A percentile compares a stretch with the other conserved stretches of the same genome.
These are phyloP conservation scores for Penicillium desertorum DNA, from an alignment of 495 filamentous ascomycete genomes.

Conservation along the genomic window DNA sequence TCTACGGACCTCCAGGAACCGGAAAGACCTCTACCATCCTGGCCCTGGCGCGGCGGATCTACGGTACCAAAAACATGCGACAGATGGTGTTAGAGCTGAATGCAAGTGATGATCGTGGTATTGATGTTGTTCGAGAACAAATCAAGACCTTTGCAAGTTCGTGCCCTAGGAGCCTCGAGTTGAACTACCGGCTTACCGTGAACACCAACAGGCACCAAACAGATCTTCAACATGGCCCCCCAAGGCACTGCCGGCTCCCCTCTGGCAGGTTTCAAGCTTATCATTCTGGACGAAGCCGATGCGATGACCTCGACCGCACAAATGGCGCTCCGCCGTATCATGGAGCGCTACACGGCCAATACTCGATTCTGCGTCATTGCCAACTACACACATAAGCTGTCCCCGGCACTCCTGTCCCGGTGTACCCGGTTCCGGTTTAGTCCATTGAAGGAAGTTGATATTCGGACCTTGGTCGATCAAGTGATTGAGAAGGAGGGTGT, in stretches of 20 bases:
- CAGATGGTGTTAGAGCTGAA: slow-evolving; percentile 99
- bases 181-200: slow-evolving; percentile 53
- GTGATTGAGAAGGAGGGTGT: slow-evolving; percentile 88
- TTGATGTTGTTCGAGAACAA: slow-evolving; percentile 97
- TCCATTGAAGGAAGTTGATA: slow-evolving; percentile 84
- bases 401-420: slow-evolving; percentile 84
- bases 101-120: slow-evolving; percentile 94
- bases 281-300: slow-evolving; percentile 96
- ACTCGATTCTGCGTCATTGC: slow-evolving; percentile 98
- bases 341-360: slow-evolving; percentile 99
- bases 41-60: slow-evolving; percentile 85
- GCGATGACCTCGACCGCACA: slow-evolving; percentile 97
- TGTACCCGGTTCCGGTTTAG: slow-evolving; percentile 96
- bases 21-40: slow-evolving; percentile 98
- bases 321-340: slow-evolving; percentile 94
- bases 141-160: slow-evolving; percentile 97
- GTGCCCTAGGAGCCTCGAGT: not conserved
- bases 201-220: slow-evolving; percentile 56
- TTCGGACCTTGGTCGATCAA: slow-evolving; percentile 77
- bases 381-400: slow-evolving; percentile 99
- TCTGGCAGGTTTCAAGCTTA: slow-evolving; percentile 85
- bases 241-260: slow-evolving; percentile 44
- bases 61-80: slow-evolving; percentile 86
- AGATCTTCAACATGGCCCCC: slow-evolving; percentile 61
- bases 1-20: slow-evolving; percentile 95